A percentile compares a stretch with the other conserved stretches of the same genome.
Evolutionary conservation across 202 grass and related monocot species (phyloP).

Genomic region (Setaria italica): DNA sequence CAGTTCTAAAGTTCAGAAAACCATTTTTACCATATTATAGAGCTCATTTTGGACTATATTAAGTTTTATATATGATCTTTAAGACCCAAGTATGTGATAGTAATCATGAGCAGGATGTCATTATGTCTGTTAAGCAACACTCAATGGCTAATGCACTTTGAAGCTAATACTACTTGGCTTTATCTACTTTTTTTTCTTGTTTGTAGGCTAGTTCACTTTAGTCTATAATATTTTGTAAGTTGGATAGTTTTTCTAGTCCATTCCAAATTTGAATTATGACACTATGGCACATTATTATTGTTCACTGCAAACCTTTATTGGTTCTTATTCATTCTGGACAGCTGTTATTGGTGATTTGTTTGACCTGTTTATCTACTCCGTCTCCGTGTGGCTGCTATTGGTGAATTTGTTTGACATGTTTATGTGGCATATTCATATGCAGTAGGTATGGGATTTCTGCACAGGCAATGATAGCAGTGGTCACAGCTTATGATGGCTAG

Average conservation of each 20-base stretch:
- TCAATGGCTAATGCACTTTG: neutral
- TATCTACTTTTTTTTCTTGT: neutral
- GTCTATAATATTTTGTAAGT: neutral
- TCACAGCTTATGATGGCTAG: slow-evolving; percentile 71
- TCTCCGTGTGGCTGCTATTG: neutral
- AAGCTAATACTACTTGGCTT: slow-evolving; percentile 13
- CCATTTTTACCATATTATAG: slow-evolving; percentile 10
- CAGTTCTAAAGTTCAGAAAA: neutral
- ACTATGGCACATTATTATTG: neutral
- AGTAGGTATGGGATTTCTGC: slow-evolving; percentile 83
- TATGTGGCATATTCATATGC: slow-evolving; percentile 42
- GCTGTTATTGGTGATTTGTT: no score
- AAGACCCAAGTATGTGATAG: neutral
- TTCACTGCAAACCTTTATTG: neutral
- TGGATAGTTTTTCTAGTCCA: neutral
- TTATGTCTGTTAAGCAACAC: neutral
- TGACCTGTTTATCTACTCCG: neutral
- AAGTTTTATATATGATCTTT: slow-evolving; percentile 14
- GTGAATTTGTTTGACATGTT: slow-evolving; percentile 2
- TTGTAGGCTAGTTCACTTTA: neutral
- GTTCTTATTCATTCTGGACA: neutral
- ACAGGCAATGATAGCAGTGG: slow-evolving; percentile 77
- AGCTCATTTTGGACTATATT: neutral
- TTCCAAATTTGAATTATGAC: neutral
- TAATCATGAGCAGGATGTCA: neutral